phyloP scores from a whole-genome alignment of 108 stramenopile species.

The Cyclostephanos tholiformis region DNA sequence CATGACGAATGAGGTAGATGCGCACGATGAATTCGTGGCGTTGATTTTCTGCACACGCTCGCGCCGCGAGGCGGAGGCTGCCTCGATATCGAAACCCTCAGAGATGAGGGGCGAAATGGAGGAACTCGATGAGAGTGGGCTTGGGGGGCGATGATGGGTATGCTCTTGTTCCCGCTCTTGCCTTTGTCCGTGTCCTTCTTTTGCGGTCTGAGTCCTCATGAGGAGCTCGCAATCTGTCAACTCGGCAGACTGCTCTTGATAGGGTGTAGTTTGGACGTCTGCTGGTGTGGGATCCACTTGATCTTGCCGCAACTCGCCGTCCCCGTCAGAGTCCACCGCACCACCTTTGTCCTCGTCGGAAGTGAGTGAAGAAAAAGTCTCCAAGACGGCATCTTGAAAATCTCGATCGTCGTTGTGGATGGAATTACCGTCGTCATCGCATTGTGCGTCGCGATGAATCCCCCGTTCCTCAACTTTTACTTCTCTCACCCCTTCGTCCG shows the following conservation, averaged over 20 bases:
- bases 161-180: neutral
- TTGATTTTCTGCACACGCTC: neutral
- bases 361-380: constrained; percentile 13
- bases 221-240: no score
- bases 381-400: neutral
- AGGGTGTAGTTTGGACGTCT: neutral
- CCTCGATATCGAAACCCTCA: constrained; percentile 30
- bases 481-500: neutral
- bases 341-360: neutral
- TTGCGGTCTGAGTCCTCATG: no score
- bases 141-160: constrained; percentile 1
- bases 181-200: neutral
- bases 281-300: neutral
- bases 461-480: neutral
- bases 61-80: neutral
- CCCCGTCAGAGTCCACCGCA: neutral
- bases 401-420: neutral
- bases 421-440: neutral
- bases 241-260: neutral
- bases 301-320: neutral
- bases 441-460: neutral
- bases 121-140: constrained; percentile 11
- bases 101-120: constrained; percentile 30
- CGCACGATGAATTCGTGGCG: neutral
- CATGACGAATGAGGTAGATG: neutral